A percentile compares a stretch with the other conserved stretches of the same genome.
Conservation (phyloP, 352 stramenopile species). For the Pythium guiyangense region DNA sequence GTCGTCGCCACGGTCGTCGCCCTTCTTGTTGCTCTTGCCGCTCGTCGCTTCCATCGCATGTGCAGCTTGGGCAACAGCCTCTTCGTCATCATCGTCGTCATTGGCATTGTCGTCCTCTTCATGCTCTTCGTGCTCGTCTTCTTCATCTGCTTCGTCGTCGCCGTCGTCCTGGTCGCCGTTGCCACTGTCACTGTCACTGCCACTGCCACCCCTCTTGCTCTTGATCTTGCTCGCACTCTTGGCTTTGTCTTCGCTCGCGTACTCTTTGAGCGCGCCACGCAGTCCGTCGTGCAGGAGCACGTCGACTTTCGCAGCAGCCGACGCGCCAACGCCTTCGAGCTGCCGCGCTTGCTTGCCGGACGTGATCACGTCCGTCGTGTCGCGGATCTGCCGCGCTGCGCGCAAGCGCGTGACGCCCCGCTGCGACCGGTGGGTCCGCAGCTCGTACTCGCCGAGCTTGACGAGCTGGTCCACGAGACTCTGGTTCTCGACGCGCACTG, state of each 20-base stretch:
- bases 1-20: not conserved
- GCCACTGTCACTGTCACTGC: no score
- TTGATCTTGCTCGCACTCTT: no score
- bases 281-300: no score
- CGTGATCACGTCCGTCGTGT: constrained; percentile 31
- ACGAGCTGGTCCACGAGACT: constrained; percentile 52
- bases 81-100: constrained; percentile 18
- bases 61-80: constrained; percentile 6
- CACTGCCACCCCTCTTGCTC: no score
- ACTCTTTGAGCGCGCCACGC: no score
- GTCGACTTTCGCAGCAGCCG: no score
- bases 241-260: constrained; percentile 59
- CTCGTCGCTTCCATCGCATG: no score
- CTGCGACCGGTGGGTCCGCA: constrained; percentile 38
- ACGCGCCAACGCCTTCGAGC: no score
- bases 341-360: no score
- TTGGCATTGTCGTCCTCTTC: constrained; percentile 18
- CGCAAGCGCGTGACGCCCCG: constrained; percentile 49
- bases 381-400: constrained; percentile 50
- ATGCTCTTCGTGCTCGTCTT: constrained; percentile 46
- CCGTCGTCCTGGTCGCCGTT: no score
- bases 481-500: constrained; percentile 63
- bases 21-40: no score
- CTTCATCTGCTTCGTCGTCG: no score
- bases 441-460: constrained; percentile 53